phyloP scores from a whole-genome alignment of 108 stramenopile species.

The Ochromonas danica region DNA sequence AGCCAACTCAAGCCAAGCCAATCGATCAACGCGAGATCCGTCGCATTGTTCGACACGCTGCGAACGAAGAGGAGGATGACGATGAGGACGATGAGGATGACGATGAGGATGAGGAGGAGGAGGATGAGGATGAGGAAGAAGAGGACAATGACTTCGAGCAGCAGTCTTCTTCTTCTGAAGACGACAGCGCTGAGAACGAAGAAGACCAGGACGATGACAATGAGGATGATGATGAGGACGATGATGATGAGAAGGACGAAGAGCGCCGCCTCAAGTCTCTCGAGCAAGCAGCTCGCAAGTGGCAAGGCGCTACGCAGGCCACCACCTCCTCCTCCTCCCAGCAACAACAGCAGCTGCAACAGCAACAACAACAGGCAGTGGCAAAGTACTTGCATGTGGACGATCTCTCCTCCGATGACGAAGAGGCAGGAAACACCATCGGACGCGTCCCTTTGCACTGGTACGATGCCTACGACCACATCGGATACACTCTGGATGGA shows the following conservation, averaged over 20 bases:
- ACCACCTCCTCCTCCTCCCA: too few species aligned
- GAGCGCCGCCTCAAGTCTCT: conserved; percentile 45
- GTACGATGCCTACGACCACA: conserved; percentile 93
- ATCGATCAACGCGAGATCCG: too few species aligned
- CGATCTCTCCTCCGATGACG: conserved; percentile 93
- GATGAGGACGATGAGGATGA: conserved; percentile 36
- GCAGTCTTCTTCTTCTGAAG: conserved; percentile 40
- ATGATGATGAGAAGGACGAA: conserved; percentile 38
- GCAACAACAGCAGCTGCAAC: too few species aligned
- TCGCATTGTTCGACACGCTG: too few species aligned
- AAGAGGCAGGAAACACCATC: conserved; percentile 80
- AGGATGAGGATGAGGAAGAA: conserved; percentile 35
- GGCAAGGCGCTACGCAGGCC: too few species aligned
- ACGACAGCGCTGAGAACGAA: too few species aligned
- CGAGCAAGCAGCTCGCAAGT: conserved; percentile 32
- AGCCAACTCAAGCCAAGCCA: too few species aligned
- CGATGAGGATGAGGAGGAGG: conserved; percentile 26
- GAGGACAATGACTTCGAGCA: conserved; percentile 53
- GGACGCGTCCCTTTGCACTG: conserved; percentile 95
- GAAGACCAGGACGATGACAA: too few species aligned
- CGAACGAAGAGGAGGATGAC: conserved; percentile 36
- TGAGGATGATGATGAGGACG: too few species aligned
- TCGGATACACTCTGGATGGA: conserved; percentile 91
- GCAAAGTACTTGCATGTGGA: conserved; percentile 78
- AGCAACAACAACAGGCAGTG: too few species aligned